Evolutionary conservation across 106 monocot species (phyloP), one percentile per base, ranked within the genome.

Genomic region (Acorus calamus): DNA sequence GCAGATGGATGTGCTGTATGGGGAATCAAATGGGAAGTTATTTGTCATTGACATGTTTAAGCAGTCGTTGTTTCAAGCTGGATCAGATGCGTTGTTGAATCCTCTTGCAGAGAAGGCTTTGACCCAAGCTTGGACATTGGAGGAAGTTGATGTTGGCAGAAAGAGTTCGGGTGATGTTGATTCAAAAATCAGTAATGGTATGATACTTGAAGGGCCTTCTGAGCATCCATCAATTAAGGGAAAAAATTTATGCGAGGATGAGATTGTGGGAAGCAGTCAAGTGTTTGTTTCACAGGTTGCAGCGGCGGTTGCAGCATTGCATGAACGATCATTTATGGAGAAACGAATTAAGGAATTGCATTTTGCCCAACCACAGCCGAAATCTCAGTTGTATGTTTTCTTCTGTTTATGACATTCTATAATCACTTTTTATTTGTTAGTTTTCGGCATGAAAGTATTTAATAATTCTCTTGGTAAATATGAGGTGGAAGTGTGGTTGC

Each of bases 261-360:
- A 62, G 54, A 59, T 62, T 48, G 57, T 11, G 52, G 46, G 42
- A 13, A 14, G 42, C 2, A 13, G 59, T n/a, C 56, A 73, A 68
- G 74, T 91, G 7, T 83, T 70, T 77, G 81, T 92, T 10, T 88
- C 88, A 60, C 88, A 98, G 66, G 61, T 98, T 83, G 87, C 85
- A 46, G 75, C 87, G 65, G 84, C 98, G 56, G 65, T 92, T 60
- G 80, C 88, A 70, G 85, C 92, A 71, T 70, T 98, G 55, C 78
- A 88, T 68, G 91, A 92, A 68, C 74, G 87, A 55, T 76, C 71
- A 41, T 67, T 77, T 44, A 42, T 98, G 67, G 98, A 92, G 66
- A 56, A 72, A 68, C 83, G 70, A 51, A 73, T 92, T 52, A 83
- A 69, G 12, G 76, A 64, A 3, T 52, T 85, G 42, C 59, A 76